These are phyloP conservation scores for Magnolia officinalis DNA, from an alignment of 164 flowering plant genomes.

Conservation along the genomic window DNA sequence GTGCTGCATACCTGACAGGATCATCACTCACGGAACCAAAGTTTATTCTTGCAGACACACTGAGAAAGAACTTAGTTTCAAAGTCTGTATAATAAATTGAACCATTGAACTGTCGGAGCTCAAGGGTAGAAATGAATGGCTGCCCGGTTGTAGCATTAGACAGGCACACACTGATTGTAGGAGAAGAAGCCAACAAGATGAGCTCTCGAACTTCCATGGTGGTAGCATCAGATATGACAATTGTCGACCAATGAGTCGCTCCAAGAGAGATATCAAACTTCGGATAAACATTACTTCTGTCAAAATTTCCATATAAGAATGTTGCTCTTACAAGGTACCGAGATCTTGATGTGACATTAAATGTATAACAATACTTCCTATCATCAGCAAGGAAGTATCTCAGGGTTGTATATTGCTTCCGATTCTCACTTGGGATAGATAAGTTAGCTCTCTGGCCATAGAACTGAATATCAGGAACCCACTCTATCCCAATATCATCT, in stretches of 20 bases:
- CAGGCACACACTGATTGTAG: constrained; percentile 74
- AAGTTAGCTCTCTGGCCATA: constrained; percentile 56
- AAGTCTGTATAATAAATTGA: constrained; percentile 64
- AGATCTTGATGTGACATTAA: constrained; percentile 63
- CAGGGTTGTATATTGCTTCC: constrained; percentile 67
- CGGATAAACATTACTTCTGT: constrained; percentile 85
- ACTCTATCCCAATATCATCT: constrained; percentile 78
- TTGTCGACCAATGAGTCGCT: constrained; percentile 89
- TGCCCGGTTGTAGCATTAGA: constrained; percentile 95
- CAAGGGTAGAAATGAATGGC: constrained; percentile 96
- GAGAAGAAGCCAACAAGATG: constrained; percentile 72
- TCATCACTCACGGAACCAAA: constrained; percentile 82
- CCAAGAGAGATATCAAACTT: constrained; percentile 91
- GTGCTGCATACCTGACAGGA: constrained; percentile 64
- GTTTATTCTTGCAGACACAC: constrained; percentile 92
- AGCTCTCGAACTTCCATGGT: constrained; percentile 63
- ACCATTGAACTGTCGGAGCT: constrained; percentile 94
- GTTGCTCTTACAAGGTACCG: constrained; percentile 85
- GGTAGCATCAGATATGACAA: constrained; percentile 83
- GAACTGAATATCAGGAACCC: constrained; percentile 65
- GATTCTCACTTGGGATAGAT: constrained; percentile 61
- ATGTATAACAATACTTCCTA: constrained; percentile 80
- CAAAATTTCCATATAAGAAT: constrained; percentile 93
- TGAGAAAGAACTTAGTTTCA: constrained; percentile 69
- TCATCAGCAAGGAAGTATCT: constrained; percentile 82